Percentiles rank a stretch among this genome's conserved stretches.
These are phyloP conservation scores for Daedalea quercina DNA, from an alignment of 768 basidiomycete species.

Conservation along the genomic window DNA sequence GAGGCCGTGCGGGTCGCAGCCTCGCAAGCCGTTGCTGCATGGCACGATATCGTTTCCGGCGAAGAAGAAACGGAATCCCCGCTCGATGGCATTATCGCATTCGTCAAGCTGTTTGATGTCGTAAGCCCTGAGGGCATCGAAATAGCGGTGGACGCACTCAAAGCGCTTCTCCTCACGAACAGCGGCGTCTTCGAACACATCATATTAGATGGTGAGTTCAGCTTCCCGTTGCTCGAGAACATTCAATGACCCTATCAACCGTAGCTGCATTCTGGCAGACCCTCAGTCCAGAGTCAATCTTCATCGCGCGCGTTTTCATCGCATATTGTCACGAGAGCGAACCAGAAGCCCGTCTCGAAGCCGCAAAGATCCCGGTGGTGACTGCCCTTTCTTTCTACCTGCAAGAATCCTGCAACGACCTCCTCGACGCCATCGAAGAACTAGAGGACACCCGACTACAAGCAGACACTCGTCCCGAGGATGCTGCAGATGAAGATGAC, in stretches of 20 bases:
- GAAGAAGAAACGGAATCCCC: constrained; percentile 6
- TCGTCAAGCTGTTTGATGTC: constrained; percentile 22
- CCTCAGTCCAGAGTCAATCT: constrained; percentile 36
- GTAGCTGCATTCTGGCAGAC: constrained; percentile 36
- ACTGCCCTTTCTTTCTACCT: constrained; percentile 37
- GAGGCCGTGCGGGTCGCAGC: constrained; percentile 36
- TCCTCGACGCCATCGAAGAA: constrained; percentile 27
- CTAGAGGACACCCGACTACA: constrained; percentile 19
- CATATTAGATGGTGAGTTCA: constrained; percentile 32
- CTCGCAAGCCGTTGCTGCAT: constrained; percentile 34
- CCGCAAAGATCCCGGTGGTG: constrained; percentile 35
- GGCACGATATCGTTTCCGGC: constrained; percentile 33
- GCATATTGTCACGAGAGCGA: constrained; percentile 32
- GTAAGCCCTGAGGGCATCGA: constrained; percentile 19
- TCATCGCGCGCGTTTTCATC: constrained; percentile 39
- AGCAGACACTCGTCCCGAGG: neutral
- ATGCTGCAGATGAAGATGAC: constrained; percentile 10
- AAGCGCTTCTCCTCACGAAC: constrained; percentile 34
- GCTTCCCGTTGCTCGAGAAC: neutral
- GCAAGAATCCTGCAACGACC: constrained; percentile 37
- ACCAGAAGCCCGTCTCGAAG: constrained; percentile 33
- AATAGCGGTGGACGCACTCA: constrained; percentile 32
- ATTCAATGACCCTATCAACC: neutral
- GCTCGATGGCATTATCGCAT: constrained; percentile 22
- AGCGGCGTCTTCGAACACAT: constrained; percentile 31